Conservation (phyloP, 371 early-diverging fungal genomes). For the Actinomortierella wolfii region DNA sequence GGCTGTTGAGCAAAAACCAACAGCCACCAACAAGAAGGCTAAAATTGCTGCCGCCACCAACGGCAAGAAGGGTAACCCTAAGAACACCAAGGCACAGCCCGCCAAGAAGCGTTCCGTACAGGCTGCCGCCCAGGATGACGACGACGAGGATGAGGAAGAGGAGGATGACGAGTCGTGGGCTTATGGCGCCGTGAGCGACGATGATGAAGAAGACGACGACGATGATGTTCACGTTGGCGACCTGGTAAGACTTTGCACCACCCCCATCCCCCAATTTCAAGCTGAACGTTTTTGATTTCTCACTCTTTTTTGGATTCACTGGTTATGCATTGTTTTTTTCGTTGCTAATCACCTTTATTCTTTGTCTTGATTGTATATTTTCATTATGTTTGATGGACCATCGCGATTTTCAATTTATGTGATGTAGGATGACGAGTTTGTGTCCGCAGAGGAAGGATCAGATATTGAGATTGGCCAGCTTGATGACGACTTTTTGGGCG, state of each 20-base stretch:
- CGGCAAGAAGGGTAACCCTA: slow-evolving; percentile 18
- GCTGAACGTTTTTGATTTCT: not conserved
- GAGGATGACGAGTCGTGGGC: slow-evolving; percentile 48
- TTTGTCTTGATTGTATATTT: not conserved
- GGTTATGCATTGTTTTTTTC: not conserved
- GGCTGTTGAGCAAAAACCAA: slow-evolving; percentile 6
- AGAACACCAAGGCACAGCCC: slow-evolving; percentile 12
- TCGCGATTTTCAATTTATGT: not conserved
- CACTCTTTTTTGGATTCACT: not conserved
- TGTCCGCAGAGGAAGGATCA: slow-evolving; percentile 49
- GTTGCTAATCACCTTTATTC: not conserved
- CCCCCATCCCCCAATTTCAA: slow-evolving; percentile 15
- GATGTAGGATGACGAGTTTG: slow-evolving; percentile 49
- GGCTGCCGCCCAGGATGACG: slow-evolving; percentile 9
- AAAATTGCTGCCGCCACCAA: slow-evolving; percentile 18
- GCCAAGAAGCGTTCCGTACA: slow-evolving; percentile 16
- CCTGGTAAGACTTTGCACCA: not conserved
- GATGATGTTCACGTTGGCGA: slow-evolving; percentile 16
- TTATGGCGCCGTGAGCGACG: slow-evolving; percentile 36
- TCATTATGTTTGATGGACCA: not conserved
- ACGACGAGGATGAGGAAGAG: slow-evolving; percentile 40
- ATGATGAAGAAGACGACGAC: slow-evolving; percentile 35
- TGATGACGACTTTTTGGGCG: slow-evolving; percentile 43
- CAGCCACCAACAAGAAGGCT: slow-evolving; percentile 18
- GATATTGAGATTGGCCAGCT: slow-evolving; percentile 36